Evolutionary conservation across 805 yeast genomes (phyloP).

Genomic region (Cyberlindnera amylophila): DNA sequence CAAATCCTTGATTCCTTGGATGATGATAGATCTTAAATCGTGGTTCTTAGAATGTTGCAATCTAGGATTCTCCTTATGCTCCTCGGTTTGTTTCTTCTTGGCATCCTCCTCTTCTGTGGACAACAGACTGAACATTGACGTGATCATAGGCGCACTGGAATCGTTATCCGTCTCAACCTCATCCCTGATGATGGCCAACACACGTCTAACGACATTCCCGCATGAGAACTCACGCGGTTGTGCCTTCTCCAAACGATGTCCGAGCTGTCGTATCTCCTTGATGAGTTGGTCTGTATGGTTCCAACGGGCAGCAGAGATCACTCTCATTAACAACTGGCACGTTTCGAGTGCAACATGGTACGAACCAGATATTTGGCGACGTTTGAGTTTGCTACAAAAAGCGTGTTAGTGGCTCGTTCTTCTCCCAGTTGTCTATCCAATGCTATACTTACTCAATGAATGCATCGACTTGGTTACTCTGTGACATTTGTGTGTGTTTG

Average conservation of each 20-base stretch:
- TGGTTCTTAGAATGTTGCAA: conserved; percentile 29
- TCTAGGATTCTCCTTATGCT: conserved; percentile 25
- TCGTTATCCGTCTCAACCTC: conserved; percentile 45
- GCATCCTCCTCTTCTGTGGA: conserved; percentile 36
- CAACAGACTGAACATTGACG: conserved; percentile 83
- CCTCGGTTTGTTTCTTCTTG: conserved; percentile 20
- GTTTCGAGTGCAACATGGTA: conserved; percentile 81
- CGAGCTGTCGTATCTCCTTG: conserved; percentile 66
- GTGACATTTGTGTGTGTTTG: conserved; percentile 5
- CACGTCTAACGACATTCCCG: conserved; percentile 89
- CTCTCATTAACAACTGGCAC: conserved; percentile 81
- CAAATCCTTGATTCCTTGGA: conserved; percentile 88
- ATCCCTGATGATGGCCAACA: conserved; percentile 81
- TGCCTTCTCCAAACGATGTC: conserved; percentile 65
- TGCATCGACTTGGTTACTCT: conserved; percentile 35
- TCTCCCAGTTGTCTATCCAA: no score
- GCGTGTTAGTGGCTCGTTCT: conserved; percentile 5
- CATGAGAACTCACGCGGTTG: conserved; percentile 86
- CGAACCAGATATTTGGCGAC: conserved; percentile 82
- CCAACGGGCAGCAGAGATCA: conserved; percentile 89
- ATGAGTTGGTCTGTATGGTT: conserved; percentile 69
- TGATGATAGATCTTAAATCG: conserved; percentile 79
- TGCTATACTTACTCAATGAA: conserved; percentile 37
- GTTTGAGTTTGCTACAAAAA: conserved; percentile 49
- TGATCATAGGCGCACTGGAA: conserved; percentile 49